phyloP scores from a whole-genome alignment of 1,284 basidiomycete genomes.

The Vanrija humicola region DNA sequence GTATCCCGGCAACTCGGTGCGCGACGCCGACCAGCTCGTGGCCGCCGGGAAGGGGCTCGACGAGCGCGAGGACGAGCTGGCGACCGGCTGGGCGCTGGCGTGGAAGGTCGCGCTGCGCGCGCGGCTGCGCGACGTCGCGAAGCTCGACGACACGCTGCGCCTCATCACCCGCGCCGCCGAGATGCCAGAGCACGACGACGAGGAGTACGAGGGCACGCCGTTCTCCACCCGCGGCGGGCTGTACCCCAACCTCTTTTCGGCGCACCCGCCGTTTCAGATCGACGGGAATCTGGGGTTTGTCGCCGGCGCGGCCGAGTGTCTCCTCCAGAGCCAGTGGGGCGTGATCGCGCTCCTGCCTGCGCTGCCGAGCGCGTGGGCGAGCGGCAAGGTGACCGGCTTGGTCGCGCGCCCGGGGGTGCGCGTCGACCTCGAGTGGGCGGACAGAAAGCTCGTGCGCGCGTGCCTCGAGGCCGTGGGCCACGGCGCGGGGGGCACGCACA shows the following conservation, averaged over 20 bases:
- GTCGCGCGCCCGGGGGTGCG: too few species aligned
- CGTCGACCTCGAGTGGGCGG: too few species aligned
- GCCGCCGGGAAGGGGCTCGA: not conserved
- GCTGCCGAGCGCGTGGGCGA: conserved; percentile 3
- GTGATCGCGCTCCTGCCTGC: conserved; percentile 4
- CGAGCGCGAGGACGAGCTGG: not conserved
- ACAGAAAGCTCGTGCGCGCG: too few species aligned
- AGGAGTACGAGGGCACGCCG: too few species aligned
- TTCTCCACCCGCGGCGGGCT: too few species aligned
- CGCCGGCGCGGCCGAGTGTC: conserved; percentile 9
- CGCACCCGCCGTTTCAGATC: conserved; percentile 15
- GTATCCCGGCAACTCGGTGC: not conserved
- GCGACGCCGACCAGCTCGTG: not conserved
- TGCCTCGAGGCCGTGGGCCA: too few species aligned
- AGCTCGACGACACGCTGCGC: not conserved
- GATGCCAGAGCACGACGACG: too few species aligned
- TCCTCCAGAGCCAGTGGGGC: conserved; percentile 4
- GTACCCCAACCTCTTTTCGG: conserved; percentile 9
- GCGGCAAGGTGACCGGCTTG: not conserved
- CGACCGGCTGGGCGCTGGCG: conserved; percentile 7
- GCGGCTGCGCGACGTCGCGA: not conserved
- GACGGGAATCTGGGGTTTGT: conserved; percentile 11
- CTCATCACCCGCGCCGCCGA: not conserved
- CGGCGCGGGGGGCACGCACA: too few species aligned
- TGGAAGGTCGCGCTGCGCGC: conserved; percentile 9